A percentile compares a stretch with the other conserved stretches of the same genome.
These are phyloP conservation scores for Penicillium sp. DNA, from an alignment of 2,329 filamentous ascomycete genomes.

Conservation along the genomic window DNA sequence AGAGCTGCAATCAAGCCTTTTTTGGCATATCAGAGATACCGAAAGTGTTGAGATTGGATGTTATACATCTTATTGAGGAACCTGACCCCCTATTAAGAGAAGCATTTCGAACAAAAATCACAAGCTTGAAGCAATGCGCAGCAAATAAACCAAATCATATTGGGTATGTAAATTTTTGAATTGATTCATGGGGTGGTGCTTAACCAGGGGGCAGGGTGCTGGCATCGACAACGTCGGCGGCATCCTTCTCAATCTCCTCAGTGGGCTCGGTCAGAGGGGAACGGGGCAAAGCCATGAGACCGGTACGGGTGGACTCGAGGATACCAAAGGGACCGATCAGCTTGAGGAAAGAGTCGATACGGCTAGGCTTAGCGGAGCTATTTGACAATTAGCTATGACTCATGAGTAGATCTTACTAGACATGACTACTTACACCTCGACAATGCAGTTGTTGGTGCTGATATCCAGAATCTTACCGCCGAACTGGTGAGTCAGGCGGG, in stretches of 20 bases:
- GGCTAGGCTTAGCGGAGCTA: constrained; percentile 84
- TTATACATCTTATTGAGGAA: not conserved
- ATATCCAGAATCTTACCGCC: constrained; percentile 97
- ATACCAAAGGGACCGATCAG: constrained; percentile 92
- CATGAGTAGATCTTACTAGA: not conserved
- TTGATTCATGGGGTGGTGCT: constrained; percentile 22
- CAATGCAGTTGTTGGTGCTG: constrained; percentile 97
- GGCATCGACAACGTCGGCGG: constrained; percentile 90
- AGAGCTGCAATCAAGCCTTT: not conserved
- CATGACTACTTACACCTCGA: constrained; percentile 73
- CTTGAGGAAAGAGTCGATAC: constrained; percentile 98
- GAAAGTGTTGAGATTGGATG: not conserved
- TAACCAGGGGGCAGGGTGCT: constrained; percentile 91
- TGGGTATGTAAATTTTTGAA: constrained; percentile 26
- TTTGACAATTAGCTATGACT: not conserved
- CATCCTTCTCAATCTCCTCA: constrained; percentile 78
- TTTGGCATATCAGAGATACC: not conserved
- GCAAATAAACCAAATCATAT: constrained; percentile 17
- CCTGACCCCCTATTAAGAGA: not conserved
- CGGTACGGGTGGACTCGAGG: constrained; percentile 90
- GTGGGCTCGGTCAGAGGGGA: constrained; percentile 77
- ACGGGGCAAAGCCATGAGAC: constrained; percentile 92
- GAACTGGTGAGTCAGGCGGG: constrained; percentile 95
- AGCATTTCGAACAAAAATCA: not conserved
- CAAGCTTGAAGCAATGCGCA: constrained; percentile 13